These are phyloP conservation scores for Neofusicoccum laricinum DNA, from an alignment of 2,329 filamentous ascomycete genomes.

Conservation along the genomic window DNA sequence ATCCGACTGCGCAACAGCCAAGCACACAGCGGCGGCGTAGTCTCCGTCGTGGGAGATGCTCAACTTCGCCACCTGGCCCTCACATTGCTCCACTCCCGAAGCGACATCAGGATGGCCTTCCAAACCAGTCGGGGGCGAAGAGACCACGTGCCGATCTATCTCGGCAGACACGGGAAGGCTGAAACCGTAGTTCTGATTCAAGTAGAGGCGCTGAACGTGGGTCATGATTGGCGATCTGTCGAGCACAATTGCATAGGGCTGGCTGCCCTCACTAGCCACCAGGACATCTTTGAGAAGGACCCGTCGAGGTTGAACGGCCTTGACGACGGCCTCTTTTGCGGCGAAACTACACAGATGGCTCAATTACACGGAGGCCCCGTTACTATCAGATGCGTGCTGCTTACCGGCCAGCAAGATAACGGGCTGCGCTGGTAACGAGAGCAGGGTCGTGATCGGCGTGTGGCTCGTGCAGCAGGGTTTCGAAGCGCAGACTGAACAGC, in stretches of 20 bases:
- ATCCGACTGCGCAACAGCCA: neutral
- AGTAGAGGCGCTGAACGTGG: constrained; percentile 29
- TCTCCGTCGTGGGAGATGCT: constrained; percentile 87
- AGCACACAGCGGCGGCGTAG: constrained; percentile 66
- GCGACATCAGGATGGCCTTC: neutral
- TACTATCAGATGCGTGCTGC: neutral
- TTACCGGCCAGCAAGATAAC: constrained; percentile 37
- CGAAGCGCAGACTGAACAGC: neutral
- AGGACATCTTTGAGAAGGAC: neutral
- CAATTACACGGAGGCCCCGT: neutral
- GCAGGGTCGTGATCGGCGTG: neutral
- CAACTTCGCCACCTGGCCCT: constrained; percentile 59
- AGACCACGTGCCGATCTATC: neutral
- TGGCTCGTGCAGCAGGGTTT: neutral
- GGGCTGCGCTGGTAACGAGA: constrained; percentile 2
- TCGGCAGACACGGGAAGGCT: neutral
- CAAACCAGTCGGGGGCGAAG: neutral
- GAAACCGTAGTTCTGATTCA: neutral
- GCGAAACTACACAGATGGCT: constrained; percentile 37
- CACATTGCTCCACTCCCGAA: constrained; percentile 19
- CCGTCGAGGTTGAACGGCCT: constrained; percentile 30
- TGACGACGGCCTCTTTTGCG: constrained; percentile 51
- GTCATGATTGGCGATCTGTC: constrained; percentile 17
- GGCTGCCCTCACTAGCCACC: neutral
- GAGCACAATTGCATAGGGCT: constrained; percentile 18